A percentile compares a stretch with the other conserved stretches of the same genome.
Evolutionary conservation across 148 eudicot genomes (phyloP).

Genomic region (Pouteria glomerata): DNA sequence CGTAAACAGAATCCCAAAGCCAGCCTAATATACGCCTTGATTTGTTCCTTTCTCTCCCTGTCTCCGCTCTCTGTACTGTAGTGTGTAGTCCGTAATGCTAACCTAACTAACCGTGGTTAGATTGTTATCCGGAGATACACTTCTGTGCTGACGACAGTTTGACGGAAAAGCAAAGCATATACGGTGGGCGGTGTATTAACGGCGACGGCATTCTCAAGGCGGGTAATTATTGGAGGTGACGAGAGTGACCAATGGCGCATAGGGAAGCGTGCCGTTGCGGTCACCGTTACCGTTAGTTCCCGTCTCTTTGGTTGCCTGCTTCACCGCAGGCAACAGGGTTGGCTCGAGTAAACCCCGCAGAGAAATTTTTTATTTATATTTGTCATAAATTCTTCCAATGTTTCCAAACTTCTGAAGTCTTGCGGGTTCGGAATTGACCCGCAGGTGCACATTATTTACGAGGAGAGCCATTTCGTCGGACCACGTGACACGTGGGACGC

Average conservation of each 20-base stretch:
- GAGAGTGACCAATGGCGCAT: no score
- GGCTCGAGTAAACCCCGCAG: conserved; percentile 36
- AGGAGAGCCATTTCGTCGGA: neutral
- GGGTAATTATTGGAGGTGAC: neutral
- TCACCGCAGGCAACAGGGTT: conserved; percentile 47
- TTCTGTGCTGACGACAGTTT: conserved; percentile 16
- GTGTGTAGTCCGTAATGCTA: conserved; percentile 20
- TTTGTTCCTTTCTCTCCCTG: conserved; percentile 18
- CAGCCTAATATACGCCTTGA: conserved; percentile 37
- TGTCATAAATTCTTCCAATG: neutral
- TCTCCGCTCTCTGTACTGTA: conserved; percentile 21
- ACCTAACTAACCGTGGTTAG: conserved; percentile 34
- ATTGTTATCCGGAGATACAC: conserved; percentile 9
- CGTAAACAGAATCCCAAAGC: conserved; percentile 27
- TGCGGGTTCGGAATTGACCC: neutral
- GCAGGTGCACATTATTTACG: no score
- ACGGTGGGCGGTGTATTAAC: conserved; percentile 2
- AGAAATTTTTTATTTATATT: neutral
- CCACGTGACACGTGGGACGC: neutral
- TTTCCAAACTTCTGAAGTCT: neutral
- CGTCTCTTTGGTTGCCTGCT: conserved; percentile 42
- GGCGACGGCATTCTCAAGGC: conserved; percentile 13
- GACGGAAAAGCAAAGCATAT: conserved; percentile 17
- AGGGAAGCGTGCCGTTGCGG: neutral
- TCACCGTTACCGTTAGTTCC: conserved; percentile 21